phyloP scores from a whole-genome alignment of 83 land plant species.

The Diphasiastrum complanatum region DNA sequence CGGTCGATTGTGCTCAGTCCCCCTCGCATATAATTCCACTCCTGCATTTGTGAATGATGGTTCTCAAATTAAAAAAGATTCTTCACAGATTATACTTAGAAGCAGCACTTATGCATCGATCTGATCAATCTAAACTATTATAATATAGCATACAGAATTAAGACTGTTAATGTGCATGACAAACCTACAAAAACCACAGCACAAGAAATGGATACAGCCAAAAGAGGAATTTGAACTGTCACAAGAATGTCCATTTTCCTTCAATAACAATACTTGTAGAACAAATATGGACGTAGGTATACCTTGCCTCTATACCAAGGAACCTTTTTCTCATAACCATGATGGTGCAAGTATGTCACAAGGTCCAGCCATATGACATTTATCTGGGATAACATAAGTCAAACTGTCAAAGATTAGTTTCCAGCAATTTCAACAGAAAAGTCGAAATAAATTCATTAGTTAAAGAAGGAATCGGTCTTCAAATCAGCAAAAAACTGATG shows the following conservation, averaged over 20 bases:
- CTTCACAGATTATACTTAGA: neutral
- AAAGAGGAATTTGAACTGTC: neutral
- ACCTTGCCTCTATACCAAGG: constrained; percentile 5
- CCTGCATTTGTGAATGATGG: constrained; percentile 10
- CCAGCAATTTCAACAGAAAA: constrained; percentile 2
- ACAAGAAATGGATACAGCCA: neutral
- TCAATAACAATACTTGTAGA: neutral
- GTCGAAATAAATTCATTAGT: neutral
- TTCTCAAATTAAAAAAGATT: neutral
- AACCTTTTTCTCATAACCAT: neutral
- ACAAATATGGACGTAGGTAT: neutral
- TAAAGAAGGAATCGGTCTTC: neutral
- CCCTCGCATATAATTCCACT: constrained; percentile 39
- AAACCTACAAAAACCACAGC: neutral
- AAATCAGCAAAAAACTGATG: neutral
- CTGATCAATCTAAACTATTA: neutral
- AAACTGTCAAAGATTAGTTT: neutral
- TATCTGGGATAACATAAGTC: constrained; percentile 25
- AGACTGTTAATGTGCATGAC: neutral
- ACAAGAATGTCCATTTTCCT: neutral
- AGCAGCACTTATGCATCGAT: neutral
- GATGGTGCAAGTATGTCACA: constrained; percentile 21
- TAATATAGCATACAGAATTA: neutral
- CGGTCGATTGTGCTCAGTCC: constrained; percentile 37
- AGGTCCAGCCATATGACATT: constrained; percentile 79